Evolutionary conservation across 2,329 filamentous ascomycete genomes (phyloP).

Genomic region (Fusarium denticulatum): DNA sequence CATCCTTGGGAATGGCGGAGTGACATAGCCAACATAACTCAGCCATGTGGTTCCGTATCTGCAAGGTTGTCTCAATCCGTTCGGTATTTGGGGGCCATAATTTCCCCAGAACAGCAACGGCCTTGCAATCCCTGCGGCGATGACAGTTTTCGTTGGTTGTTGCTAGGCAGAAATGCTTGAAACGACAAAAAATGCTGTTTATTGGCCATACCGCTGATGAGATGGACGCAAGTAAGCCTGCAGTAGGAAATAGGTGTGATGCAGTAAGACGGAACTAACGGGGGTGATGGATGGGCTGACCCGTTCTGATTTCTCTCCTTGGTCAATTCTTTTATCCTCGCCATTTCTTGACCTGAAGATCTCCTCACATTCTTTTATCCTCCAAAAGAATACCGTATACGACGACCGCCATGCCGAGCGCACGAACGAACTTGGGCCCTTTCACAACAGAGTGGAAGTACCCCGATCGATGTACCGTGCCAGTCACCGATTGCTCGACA

Average conservation of each 20-base stretch:
- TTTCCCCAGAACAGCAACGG: not conserved
- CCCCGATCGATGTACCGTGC: not conserved
- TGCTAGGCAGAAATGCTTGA: not conserved
- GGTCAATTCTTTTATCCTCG: not conserved
- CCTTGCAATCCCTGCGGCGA: not conserved
- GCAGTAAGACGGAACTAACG: not conserved
- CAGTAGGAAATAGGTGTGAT: not conserved
- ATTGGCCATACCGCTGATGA: not conserved
- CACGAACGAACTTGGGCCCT: not conserved
- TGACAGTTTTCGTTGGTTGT: accelerated
- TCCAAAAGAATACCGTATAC: no score
- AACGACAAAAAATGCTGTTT: not conserved
- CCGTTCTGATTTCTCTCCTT: not conserved
- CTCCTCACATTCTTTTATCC: not conserved
- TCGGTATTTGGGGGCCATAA: not conserved
- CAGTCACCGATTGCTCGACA: not conserved
- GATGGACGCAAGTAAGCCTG: not conserved
- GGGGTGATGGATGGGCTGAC: not conserved
- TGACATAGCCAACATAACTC: not conserved
- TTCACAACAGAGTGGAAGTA: not conserved
- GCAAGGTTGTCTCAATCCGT: not conserved
- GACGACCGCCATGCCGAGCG: not conserved
- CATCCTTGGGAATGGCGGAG: accelerated
- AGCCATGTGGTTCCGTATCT: not conserved
- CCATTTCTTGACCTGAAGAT: not conserved